phyloP scores from a whole-genome alignment of 2,329 filamentous ascomycete genomes.

The Tothia fuscella region DNA sequence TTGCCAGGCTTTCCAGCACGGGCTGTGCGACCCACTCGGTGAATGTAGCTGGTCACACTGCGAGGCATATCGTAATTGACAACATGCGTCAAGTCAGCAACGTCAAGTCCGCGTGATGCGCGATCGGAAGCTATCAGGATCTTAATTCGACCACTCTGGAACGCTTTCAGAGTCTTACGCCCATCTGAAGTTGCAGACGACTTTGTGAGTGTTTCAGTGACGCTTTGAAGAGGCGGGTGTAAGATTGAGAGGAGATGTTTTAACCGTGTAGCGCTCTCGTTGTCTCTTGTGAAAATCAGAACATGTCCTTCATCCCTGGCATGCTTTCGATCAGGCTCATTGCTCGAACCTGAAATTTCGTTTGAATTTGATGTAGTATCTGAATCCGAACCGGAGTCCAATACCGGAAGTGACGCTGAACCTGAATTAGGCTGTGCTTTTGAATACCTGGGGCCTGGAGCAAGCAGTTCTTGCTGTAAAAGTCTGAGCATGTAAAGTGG shows the following conservation, averaged over 20 bases:
- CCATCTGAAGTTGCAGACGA: conserved; percentile 62
- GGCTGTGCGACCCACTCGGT: conserved; percentile 84
- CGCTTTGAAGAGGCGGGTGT: conserved; percentile 42
- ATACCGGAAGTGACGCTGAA: conserved; percentile 20
- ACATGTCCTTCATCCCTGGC: conserved; percentile 24
- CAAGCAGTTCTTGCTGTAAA: conserved; percentile 31
- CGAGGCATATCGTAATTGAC: conserved; percentile 88
- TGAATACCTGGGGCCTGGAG: conserved; percentile 8
- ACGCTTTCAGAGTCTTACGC: conserved; percentile 55
- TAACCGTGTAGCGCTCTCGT: conserved; percentile 78
- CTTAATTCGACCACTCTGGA: conserved; percentile 47
- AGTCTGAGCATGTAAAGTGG: conserved; percentile 77
- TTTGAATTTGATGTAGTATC: conserved; percentile 3
- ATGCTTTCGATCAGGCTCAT: neutral
- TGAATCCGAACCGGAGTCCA: conserved; percentile 17
- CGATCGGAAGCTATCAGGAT: conserved; percentile 86
- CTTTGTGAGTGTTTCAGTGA: conserved; percentile 62
- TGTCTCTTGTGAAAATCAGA: conserved; percentile 83
- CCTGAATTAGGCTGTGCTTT: conserved; percentile 17
- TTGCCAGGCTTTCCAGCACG: conserved; percentile 63
- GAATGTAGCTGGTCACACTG: conserved; percentile 72
- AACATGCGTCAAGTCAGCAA: conserved; percentile 67
- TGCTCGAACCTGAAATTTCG: conserved; percentile 2
- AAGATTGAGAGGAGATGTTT: conserved; percentile 64
- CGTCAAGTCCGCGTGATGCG: conserved; percentile 81